Evolutionary conservation across 2,329 filamentous ascomycete species (phyloP).

Genomic region (Stachybotrys chartarum): DNA sequence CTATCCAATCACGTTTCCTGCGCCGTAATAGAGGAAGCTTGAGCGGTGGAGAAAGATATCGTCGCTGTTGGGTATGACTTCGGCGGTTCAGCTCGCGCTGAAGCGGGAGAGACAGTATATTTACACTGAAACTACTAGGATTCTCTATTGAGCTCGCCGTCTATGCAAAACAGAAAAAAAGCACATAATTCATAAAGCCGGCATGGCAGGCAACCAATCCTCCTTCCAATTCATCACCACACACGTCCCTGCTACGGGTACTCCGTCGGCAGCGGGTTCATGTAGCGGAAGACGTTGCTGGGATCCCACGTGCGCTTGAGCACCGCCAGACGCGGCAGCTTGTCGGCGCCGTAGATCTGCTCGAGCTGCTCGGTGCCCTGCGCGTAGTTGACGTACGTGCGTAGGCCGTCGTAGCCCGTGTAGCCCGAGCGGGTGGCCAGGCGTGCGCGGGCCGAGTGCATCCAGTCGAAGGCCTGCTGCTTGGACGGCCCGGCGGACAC

Average conservation of each 20-base stretch:
- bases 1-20: no score
- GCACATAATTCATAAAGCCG: neutral
- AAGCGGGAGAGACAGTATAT: no score
- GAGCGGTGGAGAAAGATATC: no score
- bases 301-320: neutral
- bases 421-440: neutral
- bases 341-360: neutral
- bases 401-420: neutral
- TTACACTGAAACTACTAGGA: no score
- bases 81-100: no score
- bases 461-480: neutral
- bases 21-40: no score
- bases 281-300: conserved; percentile 1
- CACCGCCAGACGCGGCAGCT: neutral
- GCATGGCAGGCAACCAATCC: neutral
- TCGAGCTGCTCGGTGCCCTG: neutral
- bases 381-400: neutral
- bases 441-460: neutral
- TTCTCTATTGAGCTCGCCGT: no score
- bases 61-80: no score
- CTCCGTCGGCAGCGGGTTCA: neutral
- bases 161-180: neutral
- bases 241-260: neutral
- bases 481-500: neutral
- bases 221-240: neutral